Evolutionary conservation across 2,329 filamentous ascomycete species (phyloP).

Genomic region (Periglandula ipomoeae): DNA sequence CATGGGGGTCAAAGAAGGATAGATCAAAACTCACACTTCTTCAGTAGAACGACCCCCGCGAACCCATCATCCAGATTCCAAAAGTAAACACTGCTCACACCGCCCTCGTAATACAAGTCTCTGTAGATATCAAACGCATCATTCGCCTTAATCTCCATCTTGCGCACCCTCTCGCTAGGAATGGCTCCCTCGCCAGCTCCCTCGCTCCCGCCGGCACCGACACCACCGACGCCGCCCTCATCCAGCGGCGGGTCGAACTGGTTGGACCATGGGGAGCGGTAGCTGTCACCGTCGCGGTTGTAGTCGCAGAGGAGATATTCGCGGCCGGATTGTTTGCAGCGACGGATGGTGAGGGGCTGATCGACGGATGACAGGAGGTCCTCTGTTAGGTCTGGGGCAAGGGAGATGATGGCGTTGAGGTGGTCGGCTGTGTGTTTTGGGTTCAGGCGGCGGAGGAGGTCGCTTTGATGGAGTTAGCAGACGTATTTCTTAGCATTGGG

Average conservation of each 20-base stretch:
- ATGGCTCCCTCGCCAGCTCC: constrained; percentile 70
- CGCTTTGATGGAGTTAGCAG: constrained; percentile 41
- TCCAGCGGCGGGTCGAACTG: constrained; percentile 90
- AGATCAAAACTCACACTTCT: constrained; percentile 60
- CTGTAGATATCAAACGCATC: constrained; percentile 96
- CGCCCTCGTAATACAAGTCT: constrained; percentile 94
- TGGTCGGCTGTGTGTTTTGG: constrained; percentile 85
- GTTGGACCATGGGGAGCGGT: constrained; percentile 98
- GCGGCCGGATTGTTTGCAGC: constrained; percentile 79
- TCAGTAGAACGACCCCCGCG: constrained; percentile 87
- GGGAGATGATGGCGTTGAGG: constrained; percentile 77
- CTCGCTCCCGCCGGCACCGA: constrained; percentile 45
- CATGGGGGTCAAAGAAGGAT: neutral
- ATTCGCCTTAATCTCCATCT: constrained; percentile 90
- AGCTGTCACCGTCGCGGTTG: constrained; percentile 97
- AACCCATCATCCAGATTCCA: constrained; percentile 99
- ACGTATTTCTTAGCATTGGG: neutral
- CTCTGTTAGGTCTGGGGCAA: constrained; percentile 88
- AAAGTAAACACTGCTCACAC: constrained; percentile 91
- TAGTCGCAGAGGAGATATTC: constrained; percentile 99
- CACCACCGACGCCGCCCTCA: constrained; percentile 45
- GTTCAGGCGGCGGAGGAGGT: constrained; percentile 95
- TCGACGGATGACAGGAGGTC: constrained; percentile 97
- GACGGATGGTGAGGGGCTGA: constrained; percentile 79
- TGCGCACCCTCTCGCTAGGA: constrained; percentile 81